Percentiles rank a stretch among this genome's conserved stretches.
phyloP scores from a whole-genome alignment of 148 eudicot genomes.

The Spergularia bocconei region DNA sequence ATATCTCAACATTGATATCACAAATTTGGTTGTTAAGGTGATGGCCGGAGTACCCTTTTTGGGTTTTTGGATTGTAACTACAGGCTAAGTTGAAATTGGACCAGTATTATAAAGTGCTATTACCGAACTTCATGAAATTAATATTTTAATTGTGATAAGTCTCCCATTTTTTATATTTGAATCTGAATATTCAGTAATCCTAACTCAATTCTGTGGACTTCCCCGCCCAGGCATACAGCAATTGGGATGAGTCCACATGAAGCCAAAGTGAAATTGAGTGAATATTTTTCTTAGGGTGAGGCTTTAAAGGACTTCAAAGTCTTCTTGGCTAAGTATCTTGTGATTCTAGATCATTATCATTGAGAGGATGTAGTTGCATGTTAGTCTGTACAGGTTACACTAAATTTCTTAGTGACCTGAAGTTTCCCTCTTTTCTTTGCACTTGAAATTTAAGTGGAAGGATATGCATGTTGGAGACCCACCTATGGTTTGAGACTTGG shows the following conservation, averaged over 20 bases:
- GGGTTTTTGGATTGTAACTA: background rate
- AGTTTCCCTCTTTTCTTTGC: conserved; percentile 1
- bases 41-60: too few relatives aligned
- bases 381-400: background rate
- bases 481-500: conserved; percentile 13
- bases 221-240: background rate
- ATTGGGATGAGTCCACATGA: background rate
- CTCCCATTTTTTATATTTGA: background rate
- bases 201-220: background rate
- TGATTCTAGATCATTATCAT: background rate
- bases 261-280: background rate
- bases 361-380: conserved; percentile 1
- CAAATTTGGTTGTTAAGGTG: too few relatives aligned
- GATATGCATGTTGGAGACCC: conserved; percentile 21
- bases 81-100: background rate
- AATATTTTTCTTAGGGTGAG: background rate
- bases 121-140: background rate
- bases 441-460: conserved; percentile 16
- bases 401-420: background rate
- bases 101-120: background rate
- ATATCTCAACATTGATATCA: too few relatives aligned
- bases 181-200: background rate
- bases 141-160: background rate
- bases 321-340: conserved; percentile 4
- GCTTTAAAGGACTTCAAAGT: background rate